Evolutionary conservation across 139 green algal genomes (phyloP).

Genomic region (Coccomyxa sp.): DNA sequence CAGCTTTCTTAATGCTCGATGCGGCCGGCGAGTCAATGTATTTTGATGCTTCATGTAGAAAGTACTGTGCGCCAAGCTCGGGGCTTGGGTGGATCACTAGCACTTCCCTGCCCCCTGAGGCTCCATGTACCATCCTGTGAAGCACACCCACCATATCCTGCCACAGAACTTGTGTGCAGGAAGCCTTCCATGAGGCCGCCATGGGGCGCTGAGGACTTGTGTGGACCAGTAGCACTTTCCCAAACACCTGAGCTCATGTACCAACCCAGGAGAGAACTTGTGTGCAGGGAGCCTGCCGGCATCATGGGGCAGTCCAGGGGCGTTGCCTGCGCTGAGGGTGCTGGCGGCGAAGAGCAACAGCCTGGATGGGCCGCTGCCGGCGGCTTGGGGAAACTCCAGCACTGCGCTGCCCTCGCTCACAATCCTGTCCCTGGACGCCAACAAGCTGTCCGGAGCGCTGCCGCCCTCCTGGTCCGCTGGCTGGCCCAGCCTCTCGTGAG

Average conservation of each 20-base stretch:
- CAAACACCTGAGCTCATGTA: not conserved
- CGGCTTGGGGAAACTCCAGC: constrained; percentile 16
- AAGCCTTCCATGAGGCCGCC: too few species aligned
- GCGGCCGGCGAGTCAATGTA: too few species aligned
- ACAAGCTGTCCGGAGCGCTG: constrained; percentile 14
- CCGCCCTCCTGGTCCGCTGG: constrained; percentile 11
- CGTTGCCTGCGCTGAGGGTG: constrained; percentile 18
- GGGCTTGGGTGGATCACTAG: too few species aligned
- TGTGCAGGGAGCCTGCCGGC: not conserved
- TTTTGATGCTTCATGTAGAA: too few species aligned
- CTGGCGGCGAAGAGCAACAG: constrained; percentile 21
- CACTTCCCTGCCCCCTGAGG: too few species aligned
- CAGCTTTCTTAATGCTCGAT: too few species aligned
- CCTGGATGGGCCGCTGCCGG: constrained; percentile 19
- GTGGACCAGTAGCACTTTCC: too few species aligned
- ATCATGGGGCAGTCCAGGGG: constrained; percentile 11
- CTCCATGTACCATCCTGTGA: too few species aligned
- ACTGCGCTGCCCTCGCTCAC: constrained; percentile 10
- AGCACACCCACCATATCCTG: too few species aligned
- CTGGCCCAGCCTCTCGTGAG: not conserved
- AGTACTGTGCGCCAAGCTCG: too few species aligned
- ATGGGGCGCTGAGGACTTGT: too few species aligned
- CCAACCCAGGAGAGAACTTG: not conserved
- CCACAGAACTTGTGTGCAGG: too few species aligned
- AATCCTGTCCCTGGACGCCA: constrained; percentile 21